Base-by-base conservation (phyloP, 2,329 filamentous ascomycete species). In the Aschersonia sp. region DNA sequence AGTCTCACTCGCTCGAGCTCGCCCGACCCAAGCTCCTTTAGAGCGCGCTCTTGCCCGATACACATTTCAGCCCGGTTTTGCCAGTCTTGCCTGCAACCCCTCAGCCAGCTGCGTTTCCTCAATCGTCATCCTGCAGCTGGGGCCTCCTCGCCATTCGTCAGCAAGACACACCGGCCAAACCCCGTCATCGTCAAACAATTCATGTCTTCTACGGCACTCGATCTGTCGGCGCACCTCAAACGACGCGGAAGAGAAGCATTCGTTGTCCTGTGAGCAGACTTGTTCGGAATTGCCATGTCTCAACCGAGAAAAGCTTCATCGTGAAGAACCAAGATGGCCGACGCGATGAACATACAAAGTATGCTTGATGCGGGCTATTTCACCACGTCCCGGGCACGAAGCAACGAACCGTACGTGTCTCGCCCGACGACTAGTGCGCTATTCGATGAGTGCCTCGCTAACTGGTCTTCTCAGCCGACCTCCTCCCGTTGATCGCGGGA, bases 331-430 rank as follows among this genome's bases (percentile, higher is more conserved):
- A 68, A 53, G 44, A 73, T 72, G 70, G 65, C 62, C 48, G 66
- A 68, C 49, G 60, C 60, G 48, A 55, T 66, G 47, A 65, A 72
- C 53, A 67, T 75, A 40, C 62, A 72, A 42, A 64, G 65, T 51
- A 60, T 73, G 51, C 64, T 76, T 39, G 60, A 68, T 53, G 71
- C 69, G 54, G 73, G 73, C 47, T 72, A 69, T 49, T 76, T 71
- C 57, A 70, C 63, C 52, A 72, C 70, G 33, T 67, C 70, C 7
- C 66, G 72, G 52, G 63, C 66, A 39, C 61, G 56, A 48, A 60
- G 56, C 47, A 53, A 58, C 44, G 55, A 53, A 43, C 54, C 53
- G 62, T 64, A 52, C 43, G 58, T 53, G n/a, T 5, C 45, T 14
- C 12, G 9, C 30, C 8, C 44, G 46, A 43, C n/a, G 44, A 14